Evolutionary conservation across 2,329 filamentous ascomycete genomes (phyloP), one percentile per base, ranked within the genome.

Genomic region (Scedosporium apiospermum): DNA sequence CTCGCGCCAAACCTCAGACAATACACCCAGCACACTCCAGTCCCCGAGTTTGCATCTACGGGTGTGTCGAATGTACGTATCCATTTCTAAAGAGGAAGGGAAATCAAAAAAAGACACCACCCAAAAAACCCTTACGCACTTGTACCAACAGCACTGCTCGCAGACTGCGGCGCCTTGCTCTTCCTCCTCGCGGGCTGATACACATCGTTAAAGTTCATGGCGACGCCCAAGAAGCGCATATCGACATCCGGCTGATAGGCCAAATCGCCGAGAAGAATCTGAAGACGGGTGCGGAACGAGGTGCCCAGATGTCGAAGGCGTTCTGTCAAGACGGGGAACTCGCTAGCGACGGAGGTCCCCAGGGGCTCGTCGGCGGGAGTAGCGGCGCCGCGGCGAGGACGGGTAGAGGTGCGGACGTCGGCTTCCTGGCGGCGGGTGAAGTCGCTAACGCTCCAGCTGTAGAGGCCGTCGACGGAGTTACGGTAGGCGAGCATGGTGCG

Each of bases 161-260:
- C 65, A 4, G 60, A 62, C 60, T 57, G 60, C 4, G 69, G 60
- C 10, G 44, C 61, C 73, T 78, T 81, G 64, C 82, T 76, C 75
- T 87, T 86, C 72, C 87, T 83, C 69, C 87, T 81, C 55, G 87
- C 84, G 14, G 91, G 90, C 74, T 90, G 85, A 74, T 98, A 98
- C 27, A 96, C 90, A 72, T 98, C 93, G 75, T 99, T 99, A 76
- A 98, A 99, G 76, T 98, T 99, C 91, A 99, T 98, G 49, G 95
- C 90, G 57, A 98, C 92, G 46, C 91, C 95, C 67, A 99, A 77
- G 79, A 98, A 98, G 62, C 93, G 83, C 87, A 99, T 91, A 73
- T 99, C 95, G 60, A 93, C 88, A 73, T 99, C 95, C 0, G 92
- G 88, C 75, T 98, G 93, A 75, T 96, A 93, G 7, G 91, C 89